phyloP scores from a whole-genome alignment of 2,329 filamentous ascomycete genomes.

The Aspergillus latus region DNA sequence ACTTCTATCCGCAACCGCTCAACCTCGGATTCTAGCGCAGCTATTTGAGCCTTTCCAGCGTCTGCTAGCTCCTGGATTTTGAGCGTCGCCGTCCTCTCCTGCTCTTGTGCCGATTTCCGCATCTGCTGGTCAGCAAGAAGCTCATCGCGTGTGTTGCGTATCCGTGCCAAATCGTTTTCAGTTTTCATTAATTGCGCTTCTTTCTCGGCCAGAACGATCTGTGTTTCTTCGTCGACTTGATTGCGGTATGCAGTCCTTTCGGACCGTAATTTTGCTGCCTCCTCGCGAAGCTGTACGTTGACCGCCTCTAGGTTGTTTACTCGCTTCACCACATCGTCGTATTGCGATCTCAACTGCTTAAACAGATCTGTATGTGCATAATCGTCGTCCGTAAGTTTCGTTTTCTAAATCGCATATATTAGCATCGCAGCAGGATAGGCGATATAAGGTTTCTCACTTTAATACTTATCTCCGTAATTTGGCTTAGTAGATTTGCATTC shows the following conservation, averaged over 20 bases:
- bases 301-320: constrained; percentile 89
- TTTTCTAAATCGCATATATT: constrained; percentile 48
- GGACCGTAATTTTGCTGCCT: constrained; percentile 78
- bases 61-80: constrained; percentile 78
- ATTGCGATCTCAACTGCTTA: constrained; percentile 84
- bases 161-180: constrained; percentile 81
- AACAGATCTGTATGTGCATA: constrained; percentile 91
- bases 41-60: constrained; percentile 77
- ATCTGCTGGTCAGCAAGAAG: constrained; percentile 77
- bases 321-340: constrained; percentile 88
- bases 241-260: constrained; percentile 80
- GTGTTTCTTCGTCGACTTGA: constrained; percentile 78
- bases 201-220: constrained; percentile 69
- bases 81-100: constrained; percentile 66
- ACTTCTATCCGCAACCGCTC: constrained; percentile 64
- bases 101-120: constrained; percentile 75
- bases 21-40: constrained; percentile 78
- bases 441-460: constrained; percentile 39
- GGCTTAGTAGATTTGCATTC: constrained; percentile 70
- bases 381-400: constrained; percentile 83
- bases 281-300: constrained; percentile 80
- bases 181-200: constrained; percentile 78
- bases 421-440: neutral
- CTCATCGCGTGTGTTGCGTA: constrained; percentile 82
- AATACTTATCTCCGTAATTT: constrained; percentile 71